phyloP scores from a whole-genome alignment of 139 green algal genomes.

The Micractinium conductrix region DNA sequence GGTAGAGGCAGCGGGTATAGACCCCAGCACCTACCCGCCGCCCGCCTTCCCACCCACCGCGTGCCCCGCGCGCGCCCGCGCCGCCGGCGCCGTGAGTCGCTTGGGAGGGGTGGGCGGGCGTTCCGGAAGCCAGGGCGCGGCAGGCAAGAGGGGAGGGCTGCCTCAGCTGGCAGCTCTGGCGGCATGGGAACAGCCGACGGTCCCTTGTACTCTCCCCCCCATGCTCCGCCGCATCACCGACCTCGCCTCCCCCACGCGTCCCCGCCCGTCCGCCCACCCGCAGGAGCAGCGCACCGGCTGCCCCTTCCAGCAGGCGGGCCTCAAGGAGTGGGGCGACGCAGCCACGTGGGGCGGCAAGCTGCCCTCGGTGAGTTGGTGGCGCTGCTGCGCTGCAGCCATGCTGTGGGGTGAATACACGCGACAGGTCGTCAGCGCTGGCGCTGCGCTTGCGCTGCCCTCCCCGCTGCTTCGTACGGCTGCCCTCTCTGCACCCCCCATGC shows the following conservation, averaged over 20 bases:
- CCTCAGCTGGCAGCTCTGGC: not conserved
- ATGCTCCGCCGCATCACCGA: not conserved
- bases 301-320: conserved; percentile 20
- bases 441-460: too few species aligned
- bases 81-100: conserved; percentile 4
- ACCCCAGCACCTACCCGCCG: conserved; percentile 23
- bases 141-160: too few species aligned
- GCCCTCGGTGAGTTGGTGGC: not conserved
- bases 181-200: too few species aligned
- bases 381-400: too few species aligned
- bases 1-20: conserved; percentile 7
- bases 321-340: conserved; percentile 28
- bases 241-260: not conserved
- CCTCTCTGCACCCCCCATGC: too few species aligned
- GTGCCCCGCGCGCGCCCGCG: not conserved
- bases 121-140: not conserved
- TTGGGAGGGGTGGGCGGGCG: not conserved
- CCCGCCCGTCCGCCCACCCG: not conserved
- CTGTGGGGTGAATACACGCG: too few species aligned
- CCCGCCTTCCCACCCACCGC: conserved; percentile 29
- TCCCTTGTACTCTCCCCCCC: too few species aligned
- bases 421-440: too few species aligned
- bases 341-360: conserved; percentile 26
- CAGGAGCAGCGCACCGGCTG: conserved; percentile 25
- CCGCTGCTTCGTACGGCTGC: too few species aligned